Percentiles rank a stretch among this genome's conserved stretches.
phyloP scores from a whole-genome alignment of 768 basidiomycete species.

The Russula compacta region DNA sequence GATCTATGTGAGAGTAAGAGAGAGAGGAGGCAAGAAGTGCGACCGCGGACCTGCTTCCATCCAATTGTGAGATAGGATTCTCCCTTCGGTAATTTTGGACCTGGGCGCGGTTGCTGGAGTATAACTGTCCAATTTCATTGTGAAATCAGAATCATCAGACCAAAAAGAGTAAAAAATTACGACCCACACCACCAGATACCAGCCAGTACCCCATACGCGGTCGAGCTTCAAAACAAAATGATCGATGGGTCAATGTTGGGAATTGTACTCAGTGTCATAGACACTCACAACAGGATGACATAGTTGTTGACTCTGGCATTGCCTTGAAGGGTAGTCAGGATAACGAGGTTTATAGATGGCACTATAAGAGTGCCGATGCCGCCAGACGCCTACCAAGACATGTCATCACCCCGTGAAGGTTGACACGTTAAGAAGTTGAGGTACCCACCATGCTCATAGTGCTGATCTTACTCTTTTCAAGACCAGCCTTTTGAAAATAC shows the following conservation, averaged over 20 bases:
- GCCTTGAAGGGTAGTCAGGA: constrained; percentile 51
- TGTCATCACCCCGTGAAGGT: not conserved
- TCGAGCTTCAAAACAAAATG: constrained; percentile 22
- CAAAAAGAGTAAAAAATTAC: constrained; percentile 21
- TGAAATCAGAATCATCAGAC: too few relatives aligned
- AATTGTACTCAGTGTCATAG: too few relatives aligned
- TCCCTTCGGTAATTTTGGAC: constrained; percentile 67
- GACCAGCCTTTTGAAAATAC: constrained; percentile 64
- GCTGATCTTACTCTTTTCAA: constrained; percentile 80
- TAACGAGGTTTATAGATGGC: constrained; percentile 55
- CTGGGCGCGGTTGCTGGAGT: constrained; percentile 77
- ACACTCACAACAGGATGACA: constrained; percentile 51
- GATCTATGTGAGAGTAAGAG: constrained; percentile 38
- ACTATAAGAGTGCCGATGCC: constrained; percentile 67
- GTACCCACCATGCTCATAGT: constrained; percentile 64
- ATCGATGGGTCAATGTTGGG: too few relatives aligned
- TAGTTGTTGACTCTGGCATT: constrained; percentile 69
- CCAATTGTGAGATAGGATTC: constrained; percentile 74
- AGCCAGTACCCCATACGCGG: constrained; percentile 65
- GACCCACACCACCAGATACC: constrained; percentile 81
- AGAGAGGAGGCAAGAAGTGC: not conserved
- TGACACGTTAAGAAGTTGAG: constrained; percentile 11
- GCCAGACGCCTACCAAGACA: constrained; percentile 48
- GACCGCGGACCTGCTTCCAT: constrained; percentile 59
- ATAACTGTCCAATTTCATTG: constrained; percentile 42